Percentiles rank a stretch among this genome's conserved stretches.
phyloP scores from a whole-genome alignment of 371 early-diverging fungal genomes.

The Paramicrosporidium saccamoebae region DNA sequence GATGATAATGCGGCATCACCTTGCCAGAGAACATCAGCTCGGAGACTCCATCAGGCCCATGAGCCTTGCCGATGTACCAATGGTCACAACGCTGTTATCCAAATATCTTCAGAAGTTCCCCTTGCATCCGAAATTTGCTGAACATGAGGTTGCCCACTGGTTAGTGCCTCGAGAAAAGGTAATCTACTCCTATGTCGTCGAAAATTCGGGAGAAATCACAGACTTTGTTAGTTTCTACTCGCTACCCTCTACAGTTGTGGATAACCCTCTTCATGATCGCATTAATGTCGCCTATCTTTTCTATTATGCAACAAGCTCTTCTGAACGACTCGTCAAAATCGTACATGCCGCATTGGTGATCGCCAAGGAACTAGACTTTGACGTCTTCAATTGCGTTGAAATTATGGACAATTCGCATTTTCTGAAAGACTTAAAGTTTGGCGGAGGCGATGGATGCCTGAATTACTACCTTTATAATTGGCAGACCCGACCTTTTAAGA shows the following conservation, averaged over 20 bases:
- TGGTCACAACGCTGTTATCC: slow-evolving; percentile 38
- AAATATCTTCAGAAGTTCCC: slow-evolving; percentile 19
- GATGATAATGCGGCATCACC: slow-evolving; percentile 13
- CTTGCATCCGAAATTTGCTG: slow-evolving; percentile 28
- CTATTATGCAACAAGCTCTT: slow-evolving; percentile 43
- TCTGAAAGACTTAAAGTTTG: slow-evolving; percentile 49
- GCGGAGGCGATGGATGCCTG: slow-evolving; percentile 61
- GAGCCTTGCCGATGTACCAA: slow-evolving; percentile 26
- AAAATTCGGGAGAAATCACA: slow-evolving; percentile 23
- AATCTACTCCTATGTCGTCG: slow-evolving; percentile 67
- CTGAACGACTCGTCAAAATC: slow-evolving; percentile 14
- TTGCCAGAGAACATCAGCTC: slow-evolving; percentile 12
- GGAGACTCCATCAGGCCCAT: slow-evolving; percentile 49
- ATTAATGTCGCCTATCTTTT: slow-evolving; percentile 69
- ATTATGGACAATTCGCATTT: slow-evolving; percentile 42
- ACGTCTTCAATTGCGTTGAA: slow-evolving; percentile 71
- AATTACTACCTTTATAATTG: slow-evolving; percentile 89
- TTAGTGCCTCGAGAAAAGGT: slow-evolving; percentile 41
- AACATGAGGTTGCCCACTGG: slow-evolving; percentile 73
- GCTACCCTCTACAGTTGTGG: slow-evolving; percentile 55
- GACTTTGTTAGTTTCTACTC: slow-evolving; percentile 75
- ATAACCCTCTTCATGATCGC: slow-evolving; percentile 23
- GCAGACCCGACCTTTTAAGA: slow-evolving; percentile 22
- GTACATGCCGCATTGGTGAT: slow-evolving; percentile 34
- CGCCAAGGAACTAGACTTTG: slow-evolving; percentile 36